Evolutionary conservation across 345 rosid species (phyloP), one percentile per base, ranked within the genome.

Genomic region (Salix viminalis): DNA sequence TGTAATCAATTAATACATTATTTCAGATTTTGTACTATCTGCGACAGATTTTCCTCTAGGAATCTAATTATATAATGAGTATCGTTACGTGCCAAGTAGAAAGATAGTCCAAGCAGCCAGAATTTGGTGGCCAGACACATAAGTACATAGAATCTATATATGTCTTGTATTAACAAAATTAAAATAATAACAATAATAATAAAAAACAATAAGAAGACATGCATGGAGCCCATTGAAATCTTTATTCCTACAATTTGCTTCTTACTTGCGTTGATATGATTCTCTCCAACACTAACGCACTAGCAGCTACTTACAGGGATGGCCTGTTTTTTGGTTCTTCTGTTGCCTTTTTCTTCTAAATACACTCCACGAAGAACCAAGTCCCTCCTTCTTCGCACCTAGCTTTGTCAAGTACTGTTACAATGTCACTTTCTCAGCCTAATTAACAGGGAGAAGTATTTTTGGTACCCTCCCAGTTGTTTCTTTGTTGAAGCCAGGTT

Each of bases 401-500:
- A 39, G 26, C 50, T 21, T 67, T 8, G 28, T n/a, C 14, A 26
- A n/a, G n/a, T n/a, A 23, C 62, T 58, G 4, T 23, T 42, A 14
- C 13, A 52, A 58, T 76, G 76, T 76, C 77, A 77, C 73, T 79
- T 79, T 79, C 76, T 60, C 14, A 56, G 77, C 81, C 48, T 42
- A 48, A 44, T 21, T 23, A 70, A 48, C 2, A 72, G 23, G 44
- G 19, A 75, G 58, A 67, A 39, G 23, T 11, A 67, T 28, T 11
- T 9, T 61, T 65, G 69, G 69, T 11, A 36, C 4, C 69, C 62
- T 6, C 12, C 54, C 71, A 56, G 42, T 18, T 56, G 48, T 67
- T 56, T 65, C 75, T 73, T 70, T 85, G 87, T 62, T 80, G 84
- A 69, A 89, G 82, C 97, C 95, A 92, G 41, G 75, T 82, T 39